Conservation (phyloP, 2,329 filamentous ascomycete genomes). For the Exophiala sp. region DNA sequence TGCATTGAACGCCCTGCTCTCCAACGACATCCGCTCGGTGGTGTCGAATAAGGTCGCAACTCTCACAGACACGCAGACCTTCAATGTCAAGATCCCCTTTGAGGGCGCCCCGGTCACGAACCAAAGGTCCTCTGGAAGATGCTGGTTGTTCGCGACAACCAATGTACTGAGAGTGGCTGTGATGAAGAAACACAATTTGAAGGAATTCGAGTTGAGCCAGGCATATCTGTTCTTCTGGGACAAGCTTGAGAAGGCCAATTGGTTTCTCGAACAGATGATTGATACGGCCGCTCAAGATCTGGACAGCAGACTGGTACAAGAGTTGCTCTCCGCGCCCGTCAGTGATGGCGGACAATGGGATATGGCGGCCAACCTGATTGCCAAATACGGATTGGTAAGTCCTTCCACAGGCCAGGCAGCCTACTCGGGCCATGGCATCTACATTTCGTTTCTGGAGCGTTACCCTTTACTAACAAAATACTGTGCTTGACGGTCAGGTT, state of each 20-base stretch:
- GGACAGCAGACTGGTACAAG: conserved; percentile 66
- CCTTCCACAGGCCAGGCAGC: not conserved
- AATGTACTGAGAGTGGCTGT: conserved; percentile 86
- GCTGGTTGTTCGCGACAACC: conserved; percentile 89
- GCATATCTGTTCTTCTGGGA: conserved; percentile 89
- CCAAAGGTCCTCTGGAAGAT: conserved; percentile 72
- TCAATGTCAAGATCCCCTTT: conserved; percentile 74
- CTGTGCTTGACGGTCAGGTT: conserved; percentile 35
- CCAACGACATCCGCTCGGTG: conserved; percentile 59
- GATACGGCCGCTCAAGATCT: conserved; percentile 65
- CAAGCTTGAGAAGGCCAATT: conserved; percentile 87
- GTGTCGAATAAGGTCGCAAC: conserved; percentile 58
- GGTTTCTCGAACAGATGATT: conserved; percentile 77
- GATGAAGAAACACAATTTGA: conserved; percentile 74
- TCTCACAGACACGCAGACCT: conserved; percentile 68
- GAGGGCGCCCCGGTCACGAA: conserved; percentile 82
- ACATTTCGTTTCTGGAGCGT: not conserved
- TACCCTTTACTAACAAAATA: not conserved
- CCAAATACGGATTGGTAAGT: conserved; percentile 72
- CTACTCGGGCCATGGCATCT: too few species aligned
- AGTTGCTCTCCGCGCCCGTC: conserved; percentile 61
- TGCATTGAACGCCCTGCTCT: conserved; percentile 66
- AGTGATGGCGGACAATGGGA: conserved; percentile 86
- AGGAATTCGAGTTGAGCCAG: conserved; percentile 78
- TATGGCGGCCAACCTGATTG: conserved; percentile 79